Percentiles rank a stretch among this genome's conserved stretches.
phyloP scores from a whole-genome alignment of 371 early-diverging fungal genomes.

The Mortierella sp. region DNA sequence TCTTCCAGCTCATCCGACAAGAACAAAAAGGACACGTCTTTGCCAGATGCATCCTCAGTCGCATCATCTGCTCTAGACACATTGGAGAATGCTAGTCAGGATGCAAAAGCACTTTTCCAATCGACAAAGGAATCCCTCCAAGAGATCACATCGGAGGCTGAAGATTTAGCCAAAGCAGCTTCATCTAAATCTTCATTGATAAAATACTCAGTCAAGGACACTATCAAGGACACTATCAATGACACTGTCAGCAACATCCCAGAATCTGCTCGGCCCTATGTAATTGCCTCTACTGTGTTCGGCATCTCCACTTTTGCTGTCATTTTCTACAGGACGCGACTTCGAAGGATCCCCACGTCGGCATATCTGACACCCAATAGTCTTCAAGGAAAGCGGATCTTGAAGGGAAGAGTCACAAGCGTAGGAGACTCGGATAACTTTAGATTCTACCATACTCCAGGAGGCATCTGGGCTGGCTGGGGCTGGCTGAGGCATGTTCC shows the following conservation, averaged over 20 bases:
- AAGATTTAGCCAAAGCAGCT: background rate
- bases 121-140: constrained; percentile 28
- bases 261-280: constrained; percentile 21
- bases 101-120: constrained; percentile 16
- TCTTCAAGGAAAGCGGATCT: constrained; percentile 47
- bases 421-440: constrained; percentile 77
- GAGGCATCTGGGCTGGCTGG: constrained; percentile 64
- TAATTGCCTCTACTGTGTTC: constrained; percentile 33
- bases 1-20: constrained; percentile 20
- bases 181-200: background rate
- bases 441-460: constrained; percentile 73
- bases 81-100: constrained; percentile 24
- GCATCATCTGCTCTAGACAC: constrained; percentile 16
- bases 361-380: constrained; percentile 67
- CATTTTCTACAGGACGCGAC: constrained; percentile 28
- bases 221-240: background rate
- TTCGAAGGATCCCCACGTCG: constrained; percentile 59
- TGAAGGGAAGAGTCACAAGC: constrained; percentile 66
- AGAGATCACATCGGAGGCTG: constrained; percentile 3
- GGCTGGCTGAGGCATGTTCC: constrained; percentile 68
- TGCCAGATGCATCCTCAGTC: background rate
- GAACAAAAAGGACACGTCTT: background rate
- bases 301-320: constrained; percentile 10
- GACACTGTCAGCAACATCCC: constrained; percentile 19
- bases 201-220: background rate